These are phyloP conservation scores for Alternaria gansuensis DNA, from an alignment of 2,329 filamentous ascomycete genomes.

Conservation along the genomic window DNA sequence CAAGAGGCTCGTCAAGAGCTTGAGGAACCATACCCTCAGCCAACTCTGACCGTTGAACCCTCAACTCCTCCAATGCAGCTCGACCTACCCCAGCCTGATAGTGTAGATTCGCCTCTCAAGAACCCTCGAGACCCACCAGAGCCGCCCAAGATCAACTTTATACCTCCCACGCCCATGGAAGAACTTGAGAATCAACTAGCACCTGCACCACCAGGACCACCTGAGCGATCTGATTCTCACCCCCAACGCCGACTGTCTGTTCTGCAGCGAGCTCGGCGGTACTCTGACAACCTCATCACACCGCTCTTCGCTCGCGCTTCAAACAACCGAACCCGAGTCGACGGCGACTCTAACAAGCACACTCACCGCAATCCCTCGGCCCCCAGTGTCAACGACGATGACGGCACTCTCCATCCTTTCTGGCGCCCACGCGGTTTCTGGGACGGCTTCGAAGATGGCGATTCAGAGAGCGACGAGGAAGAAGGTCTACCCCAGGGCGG, in stretches of 20 bases:
- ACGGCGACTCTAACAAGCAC: constrained; percentile 33
- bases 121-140: constrained; percentile 67
- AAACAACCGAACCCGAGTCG: constrained; percentile 37
- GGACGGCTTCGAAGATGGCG: constrained; percentile 62
- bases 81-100: constrained; percentile 30
- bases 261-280: constrained; percentile 56
- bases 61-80: constrained; percentile 50
- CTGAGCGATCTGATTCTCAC: constrained; percentile 45
- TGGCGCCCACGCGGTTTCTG: constrained; percentile 72
- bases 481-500: constrained; percentile 56
- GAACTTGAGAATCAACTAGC: constrained; percentile 56
- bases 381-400: constrained; percentile 47
- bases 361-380: constrained; percentile 34
- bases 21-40: constrained; percentile 27
- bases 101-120: constrained; percentile 65
- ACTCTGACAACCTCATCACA: constrained; percentile 57
- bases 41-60: constrained; percentile 47
- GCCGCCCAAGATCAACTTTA: constrained; percentile 65
- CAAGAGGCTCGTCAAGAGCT: constrained; percentile 17
- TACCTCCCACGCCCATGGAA: constrained; percentile 63
- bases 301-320: constrained; percentile 51
- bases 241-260: constrained; percentile 54
- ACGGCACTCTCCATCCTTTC: constrained; percentile 65
- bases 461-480: constrained; percentile 49
- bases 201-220: constrained; percentile 41